Percentiles rank a stretch among this genome's conserved stretches.
Evolutionary conservation across 129 eudicot genomes (phyloP).

Genomic region (Tagetes patula): DNA sequence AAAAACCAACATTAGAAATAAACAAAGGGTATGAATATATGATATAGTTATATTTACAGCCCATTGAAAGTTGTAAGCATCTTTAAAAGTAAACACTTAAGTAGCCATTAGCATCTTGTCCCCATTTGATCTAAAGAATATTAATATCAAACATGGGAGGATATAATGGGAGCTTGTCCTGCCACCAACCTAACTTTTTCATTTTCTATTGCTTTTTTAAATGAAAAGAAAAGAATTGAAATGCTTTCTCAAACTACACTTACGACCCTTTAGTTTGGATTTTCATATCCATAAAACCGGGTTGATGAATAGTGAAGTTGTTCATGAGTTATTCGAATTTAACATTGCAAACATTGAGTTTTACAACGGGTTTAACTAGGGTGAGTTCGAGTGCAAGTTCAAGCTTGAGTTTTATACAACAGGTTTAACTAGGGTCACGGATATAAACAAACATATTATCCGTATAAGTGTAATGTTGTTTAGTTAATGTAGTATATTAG

Average conservation of each 20-base stretch:
- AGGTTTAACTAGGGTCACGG: no score
- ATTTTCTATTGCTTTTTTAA: background rate
- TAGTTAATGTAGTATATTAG: no score
- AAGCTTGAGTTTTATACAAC: background rate
- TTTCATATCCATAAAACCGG: background rate
- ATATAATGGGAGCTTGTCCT: constrained; percentile 38
- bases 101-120: constrained; percentile 34
- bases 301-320: background rate
- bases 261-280: background rate
- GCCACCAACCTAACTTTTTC: constrained; percentile 27
- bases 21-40: background rate
- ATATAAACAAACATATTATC: no score
- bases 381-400: no score
- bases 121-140: constrained; percentile 33
- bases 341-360: no score
- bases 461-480: no score
- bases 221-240: background rate
- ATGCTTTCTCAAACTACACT: background rate
- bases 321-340: no score
- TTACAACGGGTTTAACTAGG: background rate
- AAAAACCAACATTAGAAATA: background rate
- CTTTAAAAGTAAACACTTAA: constrained; percentile 33
- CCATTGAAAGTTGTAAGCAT: constrained; percentile 39
- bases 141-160: constrained; percentile 25
- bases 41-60: background rate